phyloP scores from a whole-genome alignment of 2,329 filamentous ascomycete species.

The Claviceps maximensis region DNA sequence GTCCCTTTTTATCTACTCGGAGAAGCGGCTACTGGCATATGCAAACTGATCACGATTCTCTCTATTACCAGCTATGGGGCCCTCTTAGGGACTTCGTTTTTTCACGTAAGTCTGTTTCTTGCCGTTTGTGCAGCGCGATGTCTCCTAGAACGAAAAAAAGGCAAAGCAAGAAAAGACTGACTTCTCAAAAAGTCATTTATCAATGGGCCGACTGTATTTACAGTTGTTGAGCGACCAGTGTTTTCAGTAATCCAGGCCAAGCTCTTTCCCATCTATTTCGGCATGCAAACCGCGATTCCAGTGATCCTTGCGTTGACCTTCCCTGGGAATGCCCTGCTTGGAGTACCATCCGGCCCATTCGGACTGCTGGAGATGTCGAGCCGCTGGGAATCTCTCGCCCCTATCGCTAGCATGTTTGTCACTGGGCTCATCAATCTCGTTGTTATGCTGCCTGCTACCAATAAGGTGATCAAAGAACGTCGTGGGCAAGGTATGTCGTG shows the following conservation, averaged over 20 bases:
- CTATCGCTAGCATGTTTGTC: constrained; percentile 57
- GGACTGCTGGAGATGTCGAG: constrained; percentile 49
- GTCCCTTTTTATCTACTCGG: neutral
- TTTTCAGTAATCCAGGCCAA: constrained; percentile 71
- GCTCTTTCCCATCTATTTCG: constrained; percentile 82
- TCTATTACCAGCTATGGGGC: constrained; percentile 64
- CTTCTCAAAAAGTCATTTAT: constrained; percentile 49
- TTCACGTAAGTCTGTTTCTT: constrained; percentile 44
- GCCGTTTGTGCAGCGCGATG: neutral
- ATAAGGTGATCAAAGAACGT: constrained; percentile 58
- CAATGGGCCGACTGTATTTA: constrained; percentile 62
- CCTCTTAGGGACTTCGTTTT: constrained; percentile 74
- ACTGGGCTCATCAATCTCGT: constrained; percentile 58
- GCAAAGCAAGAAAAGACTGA: neutral
- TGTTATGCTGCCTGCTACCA: constrained; percentile 63
- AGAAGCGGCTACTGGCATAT: neutral
- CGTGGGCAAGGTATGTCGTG: constrained; percentile 58
- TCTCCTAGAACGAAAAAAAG: no score
- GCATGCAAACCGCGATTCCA: constrained; percentile 65
- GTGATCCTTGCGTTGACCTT: constrained; percentile 65
- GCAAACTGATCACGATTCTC: constrained; percentile 10
- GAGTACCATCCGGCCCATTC: constrained; percentile 32
- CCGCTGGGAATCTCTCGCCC: constrained; percentile 50
- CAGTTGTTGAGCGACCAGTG: constrained; percentile 59
- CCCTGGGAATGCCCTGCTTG: constrained; percentile 44